Evolutionary conservation across 805 yeast species (phyloP), one percentile per base, ranked within the genome.

Genomic region (Saccharomyces mikatae): DNA sequence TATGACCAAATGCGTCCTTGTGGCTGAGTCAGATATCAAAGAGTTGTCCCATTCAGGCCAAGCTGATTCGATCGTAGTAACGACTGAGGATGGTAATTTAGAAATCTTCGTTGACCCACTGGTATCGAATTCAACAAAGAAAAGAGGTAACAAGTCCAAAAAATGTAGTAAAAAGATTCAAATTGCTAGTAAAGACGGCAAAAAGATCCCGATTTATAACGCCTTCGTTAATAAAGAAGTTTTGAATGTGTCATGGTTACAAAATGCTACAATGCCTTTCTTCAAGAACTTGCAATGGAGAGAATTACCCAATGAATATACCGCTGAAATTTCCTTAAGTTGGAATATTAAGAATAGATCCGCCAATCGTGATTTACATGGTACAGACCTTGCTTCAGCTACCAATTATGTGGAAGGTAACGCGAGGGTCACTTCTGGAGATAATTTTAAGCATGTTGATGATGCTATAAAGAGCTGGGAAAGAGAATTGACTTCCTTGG

Each of bases 31-130:
- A 14, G 80, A 86, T 50, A 81, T 88, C 13, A 54, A 66, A 1
- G 69, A 72, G 6, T 65, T 86, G 8, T 66, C 79, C 0, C 69
- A 75, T 54, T 56, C 48, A 26, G 75, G 72, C 4, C 66, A 66
- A 22, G 44, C 44, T 3, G 54, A 60, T 11, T 46, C 55, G 4
- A 63, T 70, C 21, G 69, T 66, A 1, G 85, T 81, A 0, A 74
- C 86, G 5, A 86, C 91, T 11, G 96, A 89, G 67, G 83, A 80
- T 55, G 96, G 97, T 6, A 63, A 69, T 11, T 74, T 87, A 6
- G 96, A 90, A 66, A 64, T 88, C 1, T 91, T 89, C 71, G 75
- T 76, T 52, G 76, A 83, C 60, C 86, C 90, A 4, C 73, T 74
- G 58, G 61, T 67, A 13, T 57, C 60, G 28, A 54, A 55, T 24